Evolutionary conservation across 108 stramenopile genomes (phyloP).

Genomic region (Stephanodiscus minutulus): DNA sequence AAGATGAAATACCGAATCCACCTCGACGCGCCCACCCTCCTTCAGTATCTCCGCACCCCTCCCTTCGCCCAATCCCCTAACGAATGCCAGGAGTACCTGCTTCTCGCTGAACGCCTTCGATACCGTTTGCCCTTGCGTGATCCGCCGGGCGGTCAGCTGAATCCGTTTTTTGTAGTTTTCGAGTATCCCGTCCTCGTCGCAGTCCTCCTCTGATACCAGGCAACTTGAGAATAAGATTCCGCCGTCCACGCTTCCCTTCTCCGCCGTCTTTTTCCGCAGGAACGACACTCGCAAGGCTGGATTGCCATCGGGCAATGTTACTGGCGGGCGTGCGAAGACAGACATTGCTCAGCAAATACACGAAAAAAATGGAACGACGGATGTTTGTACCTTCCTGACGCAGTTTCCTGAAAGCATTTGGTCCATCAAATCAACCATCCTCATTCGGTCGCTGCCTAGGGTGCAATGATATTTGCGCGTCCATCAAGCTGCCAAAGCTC

Average conservation of each 20-base stretch:
- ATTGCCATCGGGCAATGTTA: slow-evolving; percentile 50
- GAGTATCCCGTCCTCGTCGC: slow-evolving; percentile 8
- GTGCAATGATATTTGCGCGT: neutral
- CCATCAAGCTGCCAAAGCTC: neutral
- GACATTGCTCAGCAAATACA: too few relatives aligned
- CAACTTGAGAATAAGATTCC: slow-evolving; percentile 66
- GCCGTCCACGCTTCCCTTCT: slow-evolving; percentile 72
- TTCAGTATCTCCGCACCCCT: slow-evolving; percentile 18
- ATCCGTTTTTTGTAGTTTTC: slow-evolving; percentile 39
- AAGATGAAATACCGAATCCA: slow-evolving; percentile 68
- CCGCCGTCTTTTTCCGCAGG: slow-evolving; percentile 74
- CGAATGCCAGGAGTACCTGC: slow-evolving; percentile 57
- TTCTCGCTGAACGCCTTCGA: slow-evolving; percentile 78
- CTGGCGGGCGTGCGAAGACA: slow-evolving; percentile 28
- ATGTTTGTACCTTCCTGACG: neutral
- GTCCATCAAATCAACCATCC: neutral
- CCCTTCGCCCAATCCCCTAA: slow-evolving; percentile 53
- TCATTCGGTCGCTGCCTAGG: neutral
- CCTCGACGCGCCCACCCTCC: slow-evolving; percentile 23
- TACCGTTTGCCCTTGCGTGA: slow-evolving; percentile 67
- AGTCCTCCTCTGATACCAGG: slow-evolving; percentile 23
- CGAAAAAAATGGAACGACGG: neutral
- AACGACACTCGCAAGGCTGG: slow-evolving; percentile 68
- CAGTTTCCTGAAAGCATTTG: neutral
- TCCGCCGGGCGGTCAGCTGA: slow-evolving; percentile 58